Base-by-base conservation (phyloP, 106 monocot species). In the Dendrobium officinale region DNA sequence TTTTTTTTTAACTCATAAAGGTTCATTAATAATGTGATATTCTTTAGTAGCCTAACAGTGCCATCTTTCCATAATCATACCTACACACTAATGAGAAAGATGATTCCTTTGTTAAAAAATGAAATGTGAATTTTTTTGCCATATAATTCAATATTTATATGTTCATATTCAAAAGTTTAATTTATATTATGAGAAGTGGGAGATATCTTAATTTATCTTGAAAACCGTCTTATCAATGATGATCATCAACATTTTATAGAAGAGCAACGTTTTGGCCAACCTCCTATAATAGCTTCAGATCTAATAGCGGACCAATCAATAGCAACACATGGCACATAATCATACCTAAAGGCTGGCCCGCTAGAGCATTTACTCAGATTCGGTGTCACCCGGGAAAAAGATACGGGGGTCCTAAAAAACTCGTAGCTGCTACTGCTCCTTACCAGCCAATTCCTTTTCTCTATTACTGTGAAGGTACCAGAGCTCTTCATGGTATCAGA, bases 31-130 rank as follows among this genome's bases (percentile, higher is more conserved):
- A 77, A 33, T 77, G 6, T 80, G 55, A 22, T 73, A 64, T 72
- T 79, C 19, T 58, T 75, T 1, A 81, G 5, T 72, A 98, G 97
- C 85, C 85, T 20, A 43, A 91, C 58, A 94, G 92, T 73, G 97
- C 88, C 24, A 98, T 98, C 78, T 98, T 94, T 74, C 97, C 97
- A 10, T 24, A 24, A 11, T 87, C 94, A 6, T 98, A 92, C 81
- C 75, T 45, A 24, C 88, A 73, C 64, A 77, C 41, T 0, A 78
- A 91, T 73, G 72, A 82, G 67, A 76, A 79, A 10, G 97, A 98
- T 73, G 78, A 82, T 73, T 73, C 91, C 47, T 86, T 99, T 75
- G 98, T 95, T 99, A 79, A 78, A 92, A 81, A 81, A 89, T 55
- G 37, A 16, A 54, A 44, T 15, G 9, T 17, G 31, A 19, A 45